A percentile compares a stretch with the other conserved stretches of the same genome.
Evolutionary conservation across 2,329 filamentous ascomycete genomes (phyloP).

Genomic region (Salinomyces thailandicus): DNA sequence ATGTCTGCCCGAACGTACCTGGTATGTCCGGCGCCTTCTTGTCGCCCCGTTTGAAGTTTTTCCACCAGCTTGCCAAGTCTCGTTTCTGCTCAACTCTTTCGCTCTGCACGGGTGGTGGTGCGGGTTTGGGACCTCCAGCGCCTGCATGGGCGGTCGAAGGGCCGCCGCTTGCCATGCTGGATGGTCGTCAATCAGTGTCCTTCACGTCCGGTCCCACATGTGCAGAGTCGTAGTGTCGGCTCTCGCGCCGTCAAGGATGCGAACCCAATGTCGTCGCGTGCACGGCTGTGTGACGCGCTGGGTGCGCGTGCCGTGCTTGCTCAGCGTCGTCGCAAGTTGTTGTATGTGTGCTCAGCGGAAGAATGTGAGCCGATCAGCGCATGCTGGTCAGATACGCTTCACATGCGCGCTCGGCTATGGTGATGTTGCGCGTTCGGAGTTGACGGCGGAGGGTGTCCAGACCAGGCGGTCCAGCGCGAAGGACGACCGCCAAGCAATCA

Average conservation of each 20-base stretch:
- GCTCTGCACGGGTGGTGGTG: conserved; percentile 38
- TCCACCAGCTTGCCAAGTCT: conserved; percentile 95
- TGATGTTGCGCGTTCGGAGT: neutral
- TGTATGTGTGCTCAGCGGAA: neutral
- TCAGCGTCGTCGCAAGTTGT: too few relatives aligned
- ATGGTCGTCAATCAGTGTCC: too few relatives aligned
- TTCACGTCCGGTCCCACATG: conserved; percentile 19
- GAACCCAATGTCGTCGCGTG: neutral
- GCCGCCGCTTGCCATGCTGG: conserved; percentile 31
- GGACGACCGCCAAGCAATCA: neutral
- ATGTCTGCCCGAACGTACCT: conserved; percentile 39
- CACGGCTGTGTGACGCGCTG: neutral
- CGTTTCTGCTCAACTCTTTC: conserved; percentile 71
- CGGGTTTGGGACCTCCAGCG: conserved; percentile 33
- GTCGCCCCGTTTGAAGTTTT: conserved; percentile 68
- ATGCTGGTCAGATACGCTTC: neutral
- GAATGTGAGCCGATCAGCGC: neutral
- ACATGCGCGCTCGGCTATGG: neutral
- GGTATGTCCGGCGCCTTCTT: conserved; percentile 55
- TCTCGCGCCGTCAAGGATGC: neutral
- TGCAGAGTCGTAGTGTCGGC: conserved; percentile 7
- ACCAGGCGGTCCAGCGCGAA: too few relatives aligned
- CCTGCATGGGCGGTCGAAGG: conserved; percentile 33
- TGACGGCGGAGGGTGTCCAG: neutral
- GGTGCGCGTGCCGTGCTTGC: too few relatives aligned